phyloP scores from a whole-genome alignment of 768 basidiomycete species.

The Xerocomellus chrysenteron region DNA sequence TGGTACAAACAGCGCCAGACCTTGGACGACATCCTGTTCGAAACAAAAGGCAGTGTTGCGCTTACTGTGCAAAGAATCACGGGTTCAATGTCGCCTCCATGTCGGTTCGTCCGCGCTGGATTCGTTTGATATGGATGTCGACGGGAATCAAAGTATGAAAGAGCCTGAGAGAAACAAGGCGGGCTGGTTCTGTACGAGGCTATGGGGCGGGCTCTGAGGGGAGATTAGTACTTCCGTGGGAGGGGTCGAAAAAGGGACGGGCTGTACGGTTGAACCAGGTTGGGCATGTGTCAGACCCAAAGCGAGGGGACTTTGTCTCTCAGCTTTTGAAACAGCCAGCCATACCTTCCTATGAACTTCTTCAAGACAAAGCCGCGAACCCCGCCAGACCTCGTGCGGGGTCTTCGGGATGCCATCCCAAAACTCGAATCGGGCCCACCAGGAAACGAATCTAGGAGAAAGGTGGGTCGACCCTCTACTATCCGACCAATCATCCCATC shows the following conservation, averaged over 20 bases:
- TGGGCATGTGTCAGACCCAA: conserved; percentile 18
- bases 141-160: no score
- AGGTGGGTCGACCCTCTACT: conserved; percentile 51
- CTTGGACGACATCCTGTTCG: no score
- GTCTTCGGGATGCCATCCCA: conserved; percentile 75
- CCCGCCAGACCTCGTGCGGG: conserved; percentile 83
- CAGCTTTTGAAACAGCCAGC: conserved; percentile 1
- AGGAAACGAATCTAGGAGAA: conserved; percentile 73
- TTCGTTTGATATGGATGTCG: background rate
- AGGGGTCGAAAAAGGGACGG: conserved; percentile 11
- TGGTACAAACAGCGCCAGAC: no score
- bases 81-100: no score
- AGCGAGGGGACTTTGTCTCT: conserved; percentile 1
- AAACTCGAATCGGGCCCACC: conserved; percentile 73
- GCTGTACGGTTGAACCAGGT: conserved; percentile 8
- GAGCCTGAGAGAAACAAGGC: background rate
- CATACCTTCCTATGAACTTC: conserved; percentile 74
- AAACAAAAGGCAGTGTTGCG: no score
- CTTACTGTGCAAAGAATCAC: no score
- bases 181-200: background rate
- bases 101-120: no score
- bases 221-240: background rate
- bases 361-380: conserved; percentile 90
- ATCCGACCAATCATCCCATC: conserved; percentile 1
- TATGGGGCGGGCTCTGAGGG: background rate